Evolutionary conservation across 345 rosid species (phyloP), one percentile per base, ranked within the genome.

Genomic region (Raphanus raphanistrum): DNA sequence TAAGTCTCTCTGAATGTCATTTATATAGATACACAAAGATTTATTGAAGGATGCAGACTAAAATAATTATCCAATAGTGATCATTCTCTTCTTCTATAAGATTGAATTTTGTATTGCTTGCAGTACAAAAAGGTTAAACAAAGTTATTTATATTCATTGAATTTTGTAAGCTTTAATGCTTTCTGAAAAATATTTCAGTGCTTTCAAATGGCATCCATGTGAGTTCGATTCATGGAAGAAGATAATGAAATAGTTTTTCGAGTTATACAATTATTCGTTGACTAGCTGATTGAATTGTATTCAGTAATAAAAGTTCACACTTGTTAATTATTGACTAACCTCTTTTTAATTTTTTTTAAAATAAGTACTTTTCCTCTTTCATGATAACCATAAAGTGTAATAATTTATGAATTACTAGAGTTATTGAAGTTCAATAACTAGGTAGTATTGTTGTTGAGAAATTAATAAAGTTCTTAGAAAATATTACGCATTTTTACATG

Each of bases 171-270:
- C 66, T 73, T 79, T 79, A 72, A 28, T 52, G 75, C 71, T 73
- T 78, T 73, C 60, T 38, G 59, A 79, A 79, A 79, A 78, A 29
- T 36, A 52, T 29, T 54, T 74, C 6, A 70, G 29, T 74, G 71
- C 75, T 68, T 73, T 73, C 32, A 21, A 74, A 73, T 73, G 82
- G 78, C 50, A 69, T 68, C 82, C 82, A 79, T 73, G 82, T 79
- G 78, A 79, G 54, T 29, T 48, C 59, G 70, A 73, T 68, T 68
- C 63, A 62, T 68, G 74, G 63, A 38, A 66, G 73, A 66, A 52
- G 66, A 68, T 63, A 62, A 29, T 63, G 66, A 62, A 17, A 52
- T 48, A 50, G 35, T 6, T 41, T 21, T 52, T 59, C n/a, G 5
- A 27, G 28, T n/a, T 48, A 68, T 50, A 67, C 52, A 72, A 73